phyloP scores from a whole-genome alignment of 371 early-diverging fungal species.

The Fennellomyces sp. region DNA sequence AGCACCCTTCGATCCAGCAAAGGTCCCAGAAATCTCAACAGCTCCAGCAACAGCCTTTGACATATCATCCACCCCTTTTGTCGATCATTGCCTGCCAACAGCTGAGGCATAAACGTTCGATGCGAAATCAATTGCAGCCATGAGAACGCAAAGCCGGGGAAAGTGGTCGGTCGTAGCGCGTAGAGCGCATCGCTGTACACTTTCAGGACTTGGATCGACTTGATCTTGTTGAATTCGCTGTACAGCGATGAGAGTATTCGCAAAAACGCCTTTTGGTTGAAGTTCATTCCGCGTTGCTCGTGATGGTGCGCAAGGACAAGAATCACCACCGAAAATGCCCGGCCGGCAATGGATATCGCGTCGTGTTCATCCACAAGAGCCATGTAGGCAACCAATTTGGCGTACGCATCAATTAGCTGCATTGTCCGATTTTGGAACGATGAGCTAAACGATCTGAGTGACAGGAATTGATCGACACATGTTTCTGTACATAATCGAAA shows the following conservation, averaged over 20 bases:
- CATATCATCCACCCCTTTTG: constrained; percentile 82
- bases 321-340: constrained; percentile 82
- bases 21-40: constrained; percentile 84
- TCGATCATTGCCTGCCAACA: constrained; percentile 30
- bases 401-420: constrained; percentile 77
- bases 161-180: constrained; percentile 80
- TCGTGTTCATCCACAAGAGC: constrained; percentile 49
- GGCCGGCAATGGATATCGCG: constrained; percentile 67
- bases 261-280: constrained; percentile 92
- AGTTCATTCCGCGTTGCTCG: constrained; percentile 71
- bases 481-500: constrained; percentile 40
- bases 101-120: constrained; percentile 84
- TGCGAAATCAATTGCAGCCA: constrained; percentile 96
- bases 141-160: constrained; percentile 94
- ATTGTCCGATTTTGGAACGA: constrained; percentile 21
- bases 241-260: constrained; percentile 84
- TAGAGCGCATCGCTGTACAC: constrained; percentile 77
- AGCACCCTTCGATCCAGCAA: constrained; percentile 68
- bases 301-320: constrained; percentile 85
- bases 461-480: constrained; percentile 29
- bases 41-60: constrained; percentile 76
- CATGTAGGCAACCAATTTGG: constrained; percentile 75
- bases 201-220: constrained; percentile 25
- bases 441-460: constrained; percentile 22
- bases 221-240: constrained; percentile 72